Evolutionary conservation across 2,329 filamentous ascomycete genomes (phyloP).

Genomic region (Xylaria sp.): DNA sequence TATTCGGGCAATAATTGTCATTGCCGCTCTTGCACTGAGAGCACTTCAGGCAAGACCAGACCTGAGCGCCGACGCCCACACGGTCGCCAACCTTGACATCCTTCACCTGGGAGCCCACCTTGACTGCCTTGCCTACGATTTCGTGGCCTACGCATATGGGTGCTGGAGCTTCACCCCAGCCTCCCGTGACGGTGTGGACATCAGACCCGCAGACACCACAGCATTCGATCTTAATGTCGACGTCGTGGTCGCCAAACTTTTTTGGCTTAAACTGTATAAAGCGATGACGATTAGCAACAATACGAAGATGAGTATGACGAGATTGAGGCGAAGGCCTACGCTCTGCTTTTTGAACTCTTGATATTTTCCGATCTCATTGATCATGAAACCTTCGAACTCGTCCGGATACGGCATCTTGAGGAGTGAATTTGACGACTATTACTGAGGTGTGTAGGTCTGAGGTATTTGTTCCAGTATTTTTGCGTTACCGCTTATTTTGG

Average conservation of each 20-base stretch:
- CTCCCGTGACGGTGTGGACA: constrained; percentile 55
- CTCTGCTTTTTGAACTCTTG: constrained; percentile 48
- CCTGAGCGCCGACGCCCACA: constrained; percentile 72
- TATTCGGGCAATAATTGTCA: constrained; percentile 61
- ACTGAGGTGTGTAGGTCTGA: background rate
- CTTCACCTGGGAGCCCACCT: constrained; percentile 54
- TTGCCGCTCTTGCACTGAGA: constrained; percentile 59
- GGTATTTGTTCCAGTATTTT: background rate
- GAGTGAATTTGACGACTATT: background rate
- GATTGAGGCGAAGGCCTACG: constrained; percentile 33
- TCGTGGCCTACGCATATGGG: constrained; percentile 69
- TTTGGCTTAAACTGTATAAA: constrained; percentile 48
- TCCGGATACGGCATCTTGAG: constrained; percentile 48
- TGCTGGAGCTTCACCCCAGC: constrained; percentile 49
- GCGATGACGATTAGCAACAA: background rate
- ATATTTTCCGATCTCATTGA: constrained; percentile 48
- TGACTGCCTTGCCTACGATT: constrained; percentile 65
- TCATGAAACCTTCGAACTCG: constrained; percentile 49
- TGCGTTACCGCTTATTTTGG: background rate
- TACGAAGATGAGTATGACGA: background rate
- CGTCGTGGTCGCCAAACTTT: constrained; percentile 62
- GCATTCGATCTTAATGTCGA: constrained; percentile 75
- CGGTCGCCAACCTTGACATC: constrained; percentile 70
- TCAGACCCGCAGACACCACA: constrained; percentile 70
- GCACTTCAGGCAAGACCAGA: constrained; percentile 66